Evolutionary conservation across 2,329 filamentous ascomycete species (phyloP).

Genomic region (Monosporascus sp.): DNA sequence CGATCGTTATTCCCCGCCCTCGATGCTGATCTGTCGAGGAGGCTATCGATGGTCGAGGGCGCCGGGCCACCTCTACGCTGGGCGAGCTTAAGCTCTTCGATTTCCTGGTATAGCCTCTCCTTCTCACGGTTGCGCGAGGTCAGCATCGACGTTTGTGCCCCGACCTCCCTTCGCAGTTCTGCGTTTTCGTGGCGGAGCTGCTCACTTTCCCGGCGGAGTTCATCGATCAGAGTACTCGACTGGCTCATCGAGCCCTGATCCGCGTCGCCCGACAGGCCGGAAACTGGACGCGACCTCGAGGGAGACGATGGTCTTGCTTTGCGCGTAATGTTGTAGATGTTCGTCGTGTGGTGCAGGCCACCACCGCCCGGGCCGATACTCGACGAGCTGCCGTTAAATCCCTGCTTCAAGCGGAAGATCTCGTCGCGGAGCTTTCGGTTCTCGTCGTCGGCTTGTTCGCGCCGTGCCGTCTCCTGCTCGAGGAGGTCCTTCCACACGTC

Average conservation of each 20-base stretch:
- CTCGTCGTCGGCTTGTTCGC: conserved; percentile 88
- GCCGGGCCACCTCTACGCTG: conserved; percentile 64
- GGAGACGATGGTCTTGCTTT: conserved; percentile 40
- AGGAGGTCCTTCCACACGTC: conserved; percentile 95
- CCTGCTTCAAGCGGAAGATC: conserved; percentile 65
- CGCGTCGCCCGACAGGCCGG: conserved; percentile 44
- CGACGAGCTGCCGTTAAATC: conserved; percentile 34
- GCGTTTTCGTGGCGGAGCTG: conserved; percentile 88
- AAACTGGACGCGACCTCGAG: conserved; percentile 45
- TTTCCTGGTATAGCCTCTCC: conserved; percentile 91
- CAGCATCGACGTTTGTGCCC: conserved; percentile 94
- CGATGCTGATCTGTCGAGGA: conserved; percentile 90
- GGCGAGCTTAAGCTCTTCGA: conserved; percentile 90
- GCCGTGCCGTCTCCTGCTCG: conserved; percentile 81
- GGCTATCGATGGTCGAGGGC: conserved; percentile 73
- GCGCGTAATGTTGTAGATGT: conserved; percentile 60
- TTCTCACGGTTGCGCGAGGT: conserved; percentile 94
- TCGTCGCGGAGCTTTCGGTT: conserved; percentile 81
- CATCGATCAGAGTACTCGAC: conserved; percentile 68
- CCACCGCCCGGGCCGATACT: conserved; percentile 8
- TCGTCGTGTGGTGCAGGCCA: conserved; percentile 53
- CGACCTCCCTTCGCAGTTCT: conserved; percentile 84
- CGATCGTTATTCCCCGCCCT: conserved; percentile 66
- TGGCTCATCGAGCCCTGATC: conserved; percentile 51
- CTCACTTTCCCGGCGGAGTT: conserved; percentile 62